A percentile compares a stretch with the other conserved stretches of the same genome.
phyloP scores from a whole-genome alignment of 2,329 filamentous ascomycete species.

The Phialophora tarda region DNA sequence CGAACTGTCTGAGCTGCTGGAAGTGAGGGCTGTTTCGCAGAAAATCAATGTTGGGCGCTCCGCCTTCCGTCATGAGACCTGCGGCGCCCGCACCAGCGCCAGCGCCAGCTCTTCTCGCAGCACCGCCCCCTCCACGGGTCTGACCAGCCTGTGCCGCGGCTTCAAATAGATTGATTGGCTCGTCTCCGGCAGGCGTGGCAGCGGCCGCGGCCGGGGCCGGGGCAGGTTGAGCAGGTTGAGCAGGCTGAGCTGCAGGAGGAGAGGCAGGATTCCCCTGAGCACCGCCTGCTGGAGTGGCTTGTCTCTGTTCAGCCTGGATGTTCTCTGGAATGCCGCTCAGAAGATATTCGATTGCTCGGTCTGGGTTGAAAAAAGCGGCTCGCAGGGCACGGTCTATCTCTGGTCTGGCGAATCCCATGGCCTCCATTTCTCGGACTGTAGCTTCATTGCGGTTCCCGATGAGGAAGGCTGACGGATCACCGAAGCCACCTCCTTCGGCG shows the following conservation, averaged over 20 bases:
- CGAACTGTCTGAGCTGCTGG: slow-evolving; percentile 94
- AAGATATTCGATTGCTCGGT: slow-evolving; percentile 95
- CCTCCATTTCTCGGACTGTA: slow-evolving; percentile 90
- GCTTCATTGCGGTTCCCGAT: slow-evolving; percentile 82
- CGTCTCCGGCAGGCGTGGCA: slow-evolving; percentile 58
- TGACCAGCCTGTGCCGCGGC: slow-evolving; percentile 77
- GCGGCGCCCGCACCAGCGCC: slow-evolving; percentile 50
- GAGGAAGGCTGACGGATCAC: slow-evolving; percentile 80
- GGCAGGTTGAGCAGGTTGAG: slow-evolving; percentile 46
- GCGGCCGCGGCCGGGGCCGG: slow-evolving; percentile 43
- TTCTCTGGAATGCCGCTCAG: slow-evolving; percentile 90
- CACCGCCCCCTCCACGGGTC: slow-evolving; percentile 44
- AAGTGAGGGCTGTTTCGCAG: slow-evolving; percentile 95
- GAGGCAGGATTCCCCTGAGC: slow-evolving; percentile 39
- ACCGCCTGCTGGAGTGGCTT: slow-evolving; percentile 47
- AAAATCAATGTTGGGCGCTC: slow-evolving; percentile 79
- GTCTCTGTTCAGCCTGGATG: slow-evolving; percentile 72
- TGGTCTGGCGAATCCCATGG: slow-evolving; percentile 89
- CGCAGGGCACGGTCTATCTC: slow-evolving; percentile 95
- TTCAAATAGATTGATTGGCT: slow-evolving; percentile 87
- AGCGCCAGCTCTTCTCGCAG: slow-evolving; percentile 46
- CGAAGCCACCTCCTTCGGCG: slow-evolving; percentile 58
- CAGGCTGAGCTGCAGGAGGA: slow-evolving; percentile 46
- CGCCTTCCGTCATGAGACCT: slow-evolving; percentile 45
- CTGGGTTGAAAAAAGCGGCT: slow-evolving; percentile 94